Base-by-base conservation (phyloP, 176 grass and related monocot species). In the Miscanthus lutarioriparius region DNA sequence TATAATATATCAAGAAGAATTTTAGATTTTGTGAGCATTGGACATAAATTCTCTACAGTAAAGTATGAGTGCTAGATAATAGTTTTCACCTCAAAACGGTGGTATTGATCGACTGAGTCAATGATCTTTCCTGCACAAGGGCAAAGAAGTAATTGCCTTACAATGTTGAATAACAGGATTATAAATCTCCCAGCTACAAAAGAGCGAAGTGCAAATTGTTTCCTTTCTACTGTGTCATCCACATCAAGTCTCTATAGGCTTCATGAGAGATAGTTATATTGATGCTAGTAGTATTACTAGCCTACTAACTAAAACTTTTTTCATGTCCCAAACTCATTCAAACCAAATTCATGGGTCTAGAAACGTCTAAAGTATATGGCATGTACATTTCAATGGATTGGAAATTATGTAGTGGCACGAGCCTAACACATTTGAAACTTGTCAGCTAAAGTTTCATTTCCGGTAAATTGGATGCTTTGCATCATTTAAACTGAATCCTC, bases 51-150 rank as follows among this genome's bases (percentile, higher is more conserved):
- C 7, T 67, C 16, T 67, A 67, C 64, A 36, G 10, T 19, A 20
- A 67, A 67, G 30, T 4, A 36, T 20, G 64, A 67, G 6, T 67
- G 13, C 30, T 67, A 1, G 64, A 4, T 67, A 26, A 71, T 41
- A 41, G 10, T 87, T 38, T 45, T 84, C 41, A 97, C 92, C 91
- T 91, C 78, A 63, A 90, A 94, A 43, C 88, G 88, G 71, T 97
- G 86, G 78, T 97, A 97, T 73, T 97, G 95, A 66, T 97, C 95
- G 0, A 95, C 90, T 0, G 95, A 97, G 83, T 97, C 95, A 5
- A 32, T 19, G 20, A 97, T 84, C 84, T 97, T 97, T 23, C 95
- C 95, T 97, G 86, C 82, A 74, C 36, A 85, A 49, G 32, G 30
- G 20, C 8, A 48, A 27, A 36, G 20, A 33, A 33, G 13, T 66